Conservation (phyloP, 192 early-diverging fungal species). For the Coemansia sp. region DNA sequence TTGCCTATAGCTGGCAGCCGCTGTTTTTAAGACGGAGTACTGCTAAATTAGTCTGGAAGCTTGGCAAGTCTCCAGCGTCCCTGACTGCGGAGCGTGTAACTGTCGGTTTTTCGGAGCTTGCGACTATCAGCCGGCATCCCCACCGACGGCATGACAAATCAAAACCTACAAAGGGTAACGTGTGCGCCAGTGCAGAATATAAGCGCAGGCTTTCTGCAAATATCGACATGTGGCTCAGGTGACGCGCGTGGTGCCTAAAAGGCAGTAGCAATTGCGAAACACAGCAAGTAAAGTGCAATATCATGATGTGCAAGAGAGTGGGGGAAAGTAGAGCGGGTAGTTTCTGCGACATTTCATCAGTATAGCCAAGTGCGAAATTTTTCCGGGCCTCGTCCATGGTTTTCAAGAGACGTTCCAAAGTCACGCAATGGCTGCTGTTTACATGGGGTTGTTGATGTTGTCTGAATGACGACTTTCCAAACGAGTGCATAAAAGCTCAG, state of each 20-base stretch:
- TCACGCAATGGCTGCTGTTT: no score
- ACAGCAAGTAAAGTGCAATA: neutral
- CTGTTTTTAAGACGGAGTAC: neutral
- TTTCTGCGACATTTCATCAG: neutral
- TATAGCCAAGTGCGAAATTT: neutral
- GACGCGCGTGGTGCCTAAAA: neutral
- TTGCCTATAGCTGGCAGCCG: neutral
- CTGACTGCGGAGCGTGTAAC: constrained; percentile 4
- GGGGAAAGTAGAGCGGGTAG: neutral
- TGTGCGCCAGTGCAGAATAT: neutral
- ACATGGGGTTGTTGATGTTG: no score
- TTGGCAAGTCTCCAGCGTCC: neutral
- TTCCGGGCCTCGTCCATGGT: neutral
- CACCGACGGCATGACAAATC: neutral
- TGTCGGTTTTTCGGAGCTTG: no score
- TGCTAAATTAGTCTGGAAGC: neutral
- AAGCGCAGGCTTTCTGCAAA: neutral
- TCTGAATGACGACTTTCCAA: no score
- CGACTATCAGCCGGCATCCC: neutral
- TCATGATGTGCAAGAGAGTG: neutral
- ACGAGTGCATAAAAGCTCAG: no score
- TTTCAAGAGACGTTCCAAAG: no score
- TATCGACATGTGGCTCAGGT: neutral
- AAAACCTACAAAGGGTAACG: neutral
- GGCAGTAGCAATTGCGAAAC: neutral